A percentile compares a stretch with the other conserved stretches of the same genome.
These are phyloP conservation scores for Agarophyton chilense DNA, from an alignment of 23 red algal genomes.

Conservation along the genomic window DNA sequence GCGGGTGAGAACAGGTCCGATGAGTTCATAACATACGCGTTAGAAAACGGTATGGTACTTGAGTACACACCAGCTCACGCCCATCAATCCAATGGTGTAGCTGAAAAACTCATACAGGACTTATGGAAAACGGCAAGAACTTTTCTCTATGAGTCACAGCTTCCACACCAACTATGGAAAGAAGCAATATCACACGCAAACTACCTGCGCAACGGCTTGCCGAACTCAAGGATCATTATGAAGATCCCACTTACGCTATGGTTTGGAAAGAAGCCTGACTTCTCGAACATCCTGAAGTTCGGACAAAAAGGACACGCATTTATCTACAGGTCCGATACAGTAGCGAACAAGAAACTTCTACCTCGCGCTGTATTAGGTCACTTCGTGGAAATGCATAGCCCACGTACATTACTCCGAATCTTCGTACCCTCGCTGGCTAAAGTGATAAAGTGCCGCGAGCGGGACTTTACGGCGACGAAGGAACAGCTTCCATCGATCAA, in stretches of 20 bases:
- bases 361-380: not conserved
- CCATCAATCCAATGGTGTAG: conserved; percentile 23
- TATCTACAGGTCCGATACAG: not conserved
- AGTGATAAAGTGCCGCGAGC: no score
- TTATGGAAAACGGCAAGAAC: conserved; percentile 6
- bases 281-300: conserved; percentile 11
- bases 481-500: no score
- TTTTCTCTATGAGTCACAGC: not conserved
- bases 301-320: not conserved
- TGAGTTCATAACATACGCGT: not conserved
- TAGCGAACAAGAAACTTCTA: not conserved
- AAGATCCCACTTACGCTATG: not conserved
- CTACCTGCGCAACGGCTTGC: conserved; percentile 2
- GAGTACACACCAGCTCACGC: not conserved
- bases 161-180: not conserved
- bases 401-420: no score
- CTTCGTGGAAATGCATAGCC: no score
- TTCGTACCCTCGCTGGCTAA: no score
- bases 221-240: not conserved
- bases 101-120: conserved; percentile 19
- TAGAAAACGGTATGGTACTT: conserved; percentile 2
- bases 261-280: not conserved
- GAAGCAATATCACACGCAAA: conserved; percentile 39
- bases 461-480: no score
- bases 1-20: not conserved